These are phyloP conservation scores for Thelonectria rubi DNA, from an alignment of 2,329 filamentous ascomycete genomes.

Conservation along the genomic window DNA sequence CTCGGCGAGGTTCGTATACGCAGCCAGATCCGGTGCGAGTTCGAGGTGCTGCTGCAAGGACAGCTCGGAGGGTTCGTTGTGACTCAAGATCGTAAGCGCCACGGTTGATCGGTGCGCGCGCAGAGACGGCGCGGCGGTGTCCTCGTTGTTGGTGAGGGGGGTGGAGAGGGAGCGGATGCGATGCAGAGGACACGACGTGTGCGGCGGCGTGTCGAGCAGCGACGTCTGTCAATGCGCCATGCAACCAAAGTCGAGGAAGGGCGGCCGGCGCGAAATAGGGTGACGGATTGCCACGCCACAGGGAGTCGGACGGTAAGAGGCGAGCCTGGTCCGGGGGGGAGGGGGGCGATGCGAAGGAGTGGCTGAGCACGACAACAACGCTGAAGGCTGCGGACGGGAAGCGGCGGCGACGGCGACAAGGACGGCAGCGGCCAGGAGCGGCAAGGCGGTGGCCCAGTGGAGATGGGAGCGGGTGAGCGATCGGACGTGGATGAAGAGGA, in stretches of 20 bases:
- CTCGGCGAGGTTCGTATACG: constrained; percentile 61
- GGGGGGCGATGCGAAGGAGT: constrained; percentile 1
- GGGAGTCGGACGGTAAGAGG: constrained; percentile 18
- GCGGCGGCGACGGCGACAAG: constrained; percentile 30
- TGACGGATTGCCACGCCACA: constrained; percentile 35
- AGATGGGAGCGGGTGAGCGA: constrained; percentile 31
- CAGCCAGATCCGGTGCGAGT: constrained; percentile 61
- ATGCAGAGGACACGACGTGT: constrained; percentile 35
- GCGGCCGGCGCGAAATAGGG: constrained; percentile 33
- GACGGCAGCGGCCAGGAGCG: constrained; percentile 25
- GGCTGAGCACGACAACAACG: constrained; percentile 30
- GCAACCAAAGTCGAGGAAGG: constrained; percentile 35
- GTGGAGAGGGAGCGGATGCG: constrained; percentile 17
- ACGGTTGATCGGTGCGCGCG: constrained; percentile 54
- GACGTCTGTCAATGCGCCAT: constrained; percentile 47
- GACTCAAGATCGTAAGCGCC: constrained; percentile 66
- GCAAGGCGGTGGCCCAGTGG: constrained; percentile 29
- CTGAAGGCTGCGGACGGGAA: constrained; percentile 30
- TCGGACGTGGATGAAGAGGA: constrained; percentile 39
- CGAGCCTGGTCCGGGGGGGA: constrained; percentile 24
- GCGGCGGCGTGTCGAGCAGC: constrained; percentile 30
- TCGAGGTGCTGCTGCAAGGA: constrained; percentile 69
- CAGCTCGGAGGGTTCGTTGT: constrained; percentile 62
- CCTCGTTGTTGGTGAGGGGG: constrained; percentile 22
- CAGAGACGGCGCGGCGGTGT: constrained; percentile 40